Evolutionary conservation across 495 filamentous ascomycete genomes (phyloP).

Genomic region (Aspergillus funiculosus): DNA sequence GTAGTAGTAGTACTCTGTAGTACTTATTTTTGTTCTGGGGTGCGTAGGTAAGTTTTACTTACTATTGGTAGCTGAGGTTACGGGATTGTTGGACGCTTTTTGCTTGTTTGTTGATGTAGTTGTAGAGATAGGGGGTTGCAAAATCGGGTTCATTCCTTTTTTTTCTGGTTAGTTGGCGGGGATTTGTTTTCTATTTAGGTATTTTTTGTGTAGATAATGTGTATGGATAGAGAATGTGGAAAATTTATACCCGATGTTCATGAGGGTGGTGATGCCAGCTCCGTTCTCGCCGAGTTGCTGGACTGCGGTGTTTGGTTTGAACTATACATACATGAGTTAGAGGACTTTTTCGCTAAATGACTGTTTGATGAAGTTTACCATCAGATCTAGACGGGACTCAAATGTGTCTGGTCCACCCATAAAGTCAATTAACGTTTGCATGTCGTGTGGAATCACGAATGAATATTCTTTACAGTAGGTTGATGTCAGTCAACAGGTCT

Average conservation of each 20-base stretch:
- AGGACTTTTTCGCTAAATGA: too few relatives aligned
- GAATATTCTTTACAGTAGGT: constrained; percentile 48
- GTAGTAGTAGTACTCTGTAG: too few relatives aligned
- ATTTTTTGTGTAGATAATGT: not conserved
- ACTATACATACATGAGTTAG: constrained; percentile 17
- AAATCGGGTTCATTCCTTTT: constrained; percentile 61
- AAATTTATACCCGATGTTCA: constrained; percentile 46
- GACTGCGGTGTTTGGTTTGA: constrained; percentile 30
- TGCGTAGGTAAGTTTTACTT: constrained; percentile 29
- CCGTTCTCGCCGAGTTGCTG: constrained; percentile 32
- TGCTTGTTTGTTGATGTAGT: constrained; percentile 59
- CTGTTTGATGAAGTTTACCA: too few relatives aligned
- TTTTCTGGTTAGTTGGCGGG: not conserved
- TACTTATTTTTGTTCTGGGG: too few relatives aligned
- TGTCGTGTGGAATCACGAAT: constrained; percentile 60
- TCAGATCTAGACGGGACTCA: constrained; percentile 49
- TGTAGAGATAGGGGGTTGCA: constrained; percentile 60
- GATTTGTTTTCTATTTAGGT: not conserved
- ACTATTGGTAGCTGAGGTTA: constrained; percentile 51
- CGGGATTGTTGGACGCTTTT: constrained; percentile 51
- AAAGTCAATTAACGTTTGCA: constrained; percentile 51
- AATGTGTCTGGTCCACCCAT: constrained; percentile 55
- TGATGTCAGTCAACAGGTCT: not conserved
- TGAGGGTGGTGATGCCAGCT: constrained; percentile 34
- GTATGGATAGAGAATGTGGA: not conserved